Evolutionary conservation across 1,284 basidiomycete species (phyloP).

Genomic region (Xanthoconium separans): DNA sequence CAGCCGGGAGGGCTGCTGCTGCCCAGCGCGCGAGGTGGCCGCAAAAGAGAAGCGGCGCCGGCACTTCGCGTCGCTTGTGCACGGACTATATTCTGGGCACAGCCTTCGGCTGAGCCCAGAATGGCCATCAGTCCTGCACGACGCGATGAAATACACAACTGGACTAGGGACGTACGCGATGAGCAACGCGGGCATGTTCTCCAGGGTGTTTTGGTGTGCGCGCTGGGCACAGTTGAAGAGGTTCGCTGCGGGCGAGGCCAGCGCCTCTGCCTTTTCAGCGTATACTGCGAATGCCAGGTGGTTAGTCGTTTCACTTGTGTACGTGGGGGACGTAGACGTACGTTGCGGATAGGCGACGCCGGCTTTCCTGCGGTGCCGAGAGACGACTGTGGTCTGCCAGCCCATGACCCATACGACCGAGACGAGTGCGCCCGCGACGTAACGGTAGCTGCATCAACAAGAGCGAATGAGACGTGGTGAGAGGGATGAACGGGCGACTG

Average conservation of each 20-base stretch:
- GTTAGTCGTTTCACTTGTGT: not conserved
- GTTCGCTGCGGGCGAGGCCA: slow-evolving; percentile 27
- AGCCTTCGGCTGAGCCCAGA: no score
- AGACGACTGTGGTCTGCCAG: slow-evolving; percentile 30
- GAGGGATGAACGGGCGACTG: not conserved
- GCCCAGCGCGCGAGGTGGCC: no score
- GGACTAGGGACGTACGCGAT: slow-evolving; percentile 5
- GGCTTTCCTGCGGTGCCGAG: slow-evolving; percentile 29
- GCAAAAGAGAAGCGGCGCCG: no score
- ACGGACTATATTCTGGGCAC: no score
- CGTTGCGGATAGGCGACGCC: slow-evolving; percentile 36
- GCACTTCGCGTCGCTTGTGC: no score
- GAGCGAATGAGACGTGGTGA: not conserved
- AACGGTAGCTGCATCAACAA: slow-evolving; percentile 16
- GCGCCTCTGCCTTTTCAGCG: slow-evolving; percentile 38
- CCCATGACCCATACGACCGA: slow-evolving; percentile 21
- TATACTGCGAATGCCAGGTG: slow-evolving; percentile 31
- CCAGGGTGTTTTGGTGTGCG: slow-evolving; percentile 43
- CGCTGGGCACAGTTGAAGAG: slow-evolving; percentile 41
- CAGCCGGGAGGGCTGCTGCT: no score
- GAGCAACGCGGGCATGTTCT: slow-evolving; percentile 29
- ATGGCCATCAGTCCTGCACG: not conserved
- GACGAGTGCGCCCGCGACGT: slow-evolving; percentile 23
- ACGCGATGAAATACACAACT: no score
- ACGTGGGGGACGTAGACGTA: slow-evolving; percentile 1